These are phyloP conservation scores for Yueomyces sp. DNA, from an alignment of 1,139 yeast genomes.

Conservation along the genomic window DNA sequence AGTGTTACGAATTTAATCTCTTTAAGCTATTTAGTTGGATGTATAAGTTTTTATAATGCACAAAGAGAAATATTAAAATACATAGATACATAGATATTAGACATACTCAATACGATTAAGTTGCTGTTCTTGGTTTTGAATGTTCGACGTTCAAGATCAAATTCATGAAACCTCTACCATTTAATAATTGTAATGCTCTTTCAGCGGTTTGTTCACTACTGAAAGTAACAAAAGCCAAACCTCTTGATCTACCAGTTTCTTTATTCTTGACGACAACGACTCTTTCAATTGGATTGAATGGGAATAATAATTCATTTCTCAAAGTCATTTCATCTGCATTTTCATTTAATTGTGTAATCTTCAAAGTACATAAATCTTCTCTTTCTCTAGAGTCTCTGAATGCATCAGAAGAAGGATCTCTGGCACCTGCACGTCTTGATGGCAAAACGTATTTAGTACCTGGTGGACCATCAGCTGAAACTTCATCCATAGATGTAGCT, in stretches of 20 bases:
- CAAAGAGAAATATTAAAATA: no score
- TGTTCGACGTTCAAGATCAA: constrained; percentile 74
- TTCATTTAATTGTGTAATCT: constrained; percentile 83
- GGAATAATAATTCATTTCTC: constrained; percentile 59
- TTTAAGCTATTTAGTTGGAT: no score
- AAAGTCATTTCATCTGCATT: constrained; percentile 75
- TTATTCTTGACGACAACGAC: constrained; percentile 80
- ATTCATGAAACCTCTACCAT: constrained; percentile 89
- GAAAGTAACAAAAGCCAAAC: constrained; percentile 93
- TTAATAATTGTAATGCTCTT: constrained; percentile 60
- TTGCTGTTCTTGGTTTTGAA: constrained; percentile 27
- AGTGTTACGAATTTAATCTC: no score
- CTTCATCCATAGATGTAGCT: constrained; percentile 26
- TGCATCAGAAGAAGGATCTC: constrained; percentile 31
- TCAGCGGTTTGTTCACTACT: constrained; percentile 59
- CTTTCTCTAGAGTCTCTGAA: constrained; percentile 43
- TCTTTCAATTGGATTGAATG: constrained; percentile 66
- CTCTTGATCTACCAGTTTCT: constrained; percentile 90
- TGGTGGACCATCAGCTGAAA: constrained; percentile 12
- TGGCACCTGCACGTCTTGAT: constrained; percentile 38
- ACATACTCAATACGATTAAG: no score
- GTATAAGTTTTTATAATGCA: no score
- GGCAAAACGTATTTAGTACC: constrained; percentile 61
- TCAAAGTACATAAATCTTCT: constrained; percentile 81
- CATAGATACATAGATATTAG: no score